Conservation (phyloP, 148 eudicot species). For the Silene latifolia region DNA sequence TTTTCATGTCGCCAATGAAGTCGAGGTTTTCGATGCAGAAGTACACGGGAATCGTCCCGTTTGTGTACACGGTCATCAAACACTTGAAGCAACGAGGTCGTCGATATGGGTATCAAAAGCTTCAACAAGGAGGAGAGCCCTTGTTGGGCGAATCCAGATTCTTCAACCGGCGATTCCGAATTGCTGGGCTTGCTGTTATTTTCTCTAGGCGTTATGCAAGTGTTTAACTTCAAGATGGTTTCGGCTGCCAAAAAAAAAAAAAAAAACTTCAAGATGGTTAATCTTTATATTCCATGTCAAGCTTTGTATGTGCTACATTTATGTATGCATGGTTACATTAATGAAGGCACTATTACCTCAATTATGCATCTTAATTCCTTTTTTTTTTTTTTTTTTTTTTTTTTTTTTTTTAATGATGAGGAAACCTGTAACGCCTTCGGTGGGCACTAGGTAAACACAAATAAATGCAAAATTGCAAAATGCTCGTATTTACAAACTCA, state of each 20-base stretch:
- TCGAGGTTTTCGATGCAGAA: slow-evolving; percentile 6
- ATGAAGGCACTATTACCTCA: neutral
- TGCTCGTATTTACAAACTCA: too few relatives aligned
- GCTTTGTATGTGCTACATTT: neutral
- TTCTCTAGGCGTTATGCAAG: slow-evolving; percentile 13
- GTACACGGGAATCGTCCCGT: slow-evolving; percentile 9
- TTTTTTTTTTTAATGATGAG: too few relatives aligned
- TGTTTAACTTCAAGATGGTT: neutral
- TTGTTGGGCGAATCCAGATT: neutral
- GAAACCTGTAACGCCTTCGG: too few relatives aligned
- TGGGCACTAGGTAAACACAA: too few relatives aligned
- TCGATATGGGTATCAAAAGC: neutral
- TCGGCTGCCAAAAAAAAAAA: too few relatives aligned
- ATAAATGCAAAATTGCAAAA: too few relatives aligned
- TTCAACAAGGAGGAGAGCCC: neutral
- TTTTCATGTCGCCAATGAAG: neutral
- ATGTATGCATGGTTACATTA: neutral
- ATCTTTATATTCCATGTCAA: neutral
- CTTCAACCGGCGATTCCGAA: slow-evolving; percentile 13
- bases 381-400: too few relatives aligned
- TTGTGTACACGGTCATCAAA: slow-evolving; percentile 15
- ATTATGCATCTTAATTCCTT: neutral
- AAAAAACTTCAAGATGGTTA: neutral
- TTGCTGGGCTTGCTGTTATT: slow-evolving; percentile 14
- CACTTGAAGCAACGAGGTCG: neutral